phyloP scores from a whole-genome alignment of 2,329 filamentous ascomycete genomes.

The Aspergillus sp. region DNA sequence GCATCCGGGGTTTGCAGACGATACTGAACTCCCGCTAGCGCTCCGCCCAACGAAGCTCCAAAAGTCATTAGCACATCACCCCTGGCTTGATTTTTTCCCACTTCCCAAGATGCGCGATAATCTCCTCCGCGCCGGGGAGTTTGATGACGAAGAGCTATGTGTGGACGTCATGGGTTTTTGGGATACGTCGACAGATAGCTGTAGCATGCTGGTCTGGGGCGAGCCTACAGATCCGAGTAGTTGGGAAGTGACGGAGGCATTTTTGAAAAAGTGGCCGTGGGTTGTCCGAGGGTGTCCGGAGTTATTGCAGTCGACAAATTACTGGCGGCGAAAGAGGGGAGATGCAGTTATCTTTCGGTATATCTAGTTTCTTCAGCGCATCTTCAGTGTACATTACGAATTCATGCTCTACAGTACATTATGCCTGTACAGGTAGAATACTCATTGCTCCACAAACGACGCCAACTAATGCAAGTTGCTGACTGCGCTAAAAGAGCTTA shows the following conservation, averaged over 20 bases:
- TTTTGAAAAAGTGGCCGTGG: conserved; percentile 42
- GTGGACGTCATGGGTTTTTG: conserved; percentile 32
- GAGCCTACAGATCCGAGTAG: conserved; percentile 38
- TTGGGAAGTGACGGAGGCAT: conserved; percentile 45
- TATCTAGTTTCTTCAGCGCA: conserved; percentile 5
- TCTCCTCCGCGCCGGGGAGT: conserved; percentile 25
- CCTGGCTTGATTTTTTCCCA: conserved; percentile 30
- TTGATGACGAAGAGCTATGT: conserved; percentile 33
- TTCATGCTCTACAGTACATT: background rate
- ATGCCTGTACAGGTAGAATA: background rate
- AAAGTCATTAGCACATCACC: conserved; percentile 33
- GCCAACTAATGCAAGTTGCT: conserved; percentile 14
- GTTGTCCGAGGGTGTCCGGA: conserved; percentile 20
- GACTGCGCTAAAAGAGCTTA: conserved; percentile 5
- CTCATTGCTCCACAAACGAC: background rate
- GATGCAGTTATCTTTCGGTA: conserved; percentile 23
- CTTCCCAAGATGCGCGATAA: conserved; percentile 37
- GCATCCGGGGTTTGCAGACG: conserved; percentile 4
- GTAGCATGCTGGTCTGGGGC: conserved; percentile 45
- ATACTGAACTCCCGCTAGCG: conserved; percentile 14
- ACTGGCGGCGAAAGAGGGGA: conserved; percentile 19
- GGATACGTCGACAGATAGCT: conserved; percentile 14
- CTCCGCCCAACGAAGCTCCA: conserved; percentile 37
- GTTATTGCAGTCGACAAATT: conserved; percentile 19
- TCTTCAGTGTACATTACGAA: background rate